phyloP scores from a whole-genome alignment of 257 asterid species.

The Anisodus acutangulus region DNA sequence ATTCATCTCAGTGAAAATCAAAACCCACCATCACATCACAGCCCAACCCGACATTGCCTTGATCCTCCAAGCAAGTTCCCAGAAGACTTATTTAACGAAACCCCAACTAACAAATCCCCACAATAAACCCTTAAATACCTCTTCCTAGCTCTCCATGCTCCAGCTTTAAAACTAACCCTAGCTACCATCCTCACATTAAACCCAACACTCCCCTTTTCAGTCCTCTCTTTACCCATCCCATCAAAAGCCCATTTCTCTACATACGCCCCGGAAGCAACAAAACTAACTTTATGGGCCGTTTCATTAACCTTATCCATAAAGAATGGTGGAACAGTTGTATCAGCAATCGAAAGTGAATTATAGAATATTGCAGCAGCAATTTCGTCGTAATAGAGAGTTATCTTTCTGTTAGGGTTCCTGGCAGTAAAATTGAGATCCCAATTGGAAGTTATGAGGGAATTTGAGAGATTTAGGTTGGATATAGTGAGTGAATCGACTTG shows the following conservation, averaged over 20 bases:
- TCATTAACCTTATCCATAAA: constrained; percentile 62
- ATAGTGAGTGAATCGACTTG: constrained; percentile 64
- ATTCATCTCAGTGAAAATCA: background rate
- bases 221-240: constrained; percentile 54
- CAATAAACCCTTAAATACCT: constrained; percentile 76
- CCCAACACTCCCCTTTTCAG: constrained; percentile 43
- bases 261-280: constrained; percentile 63
- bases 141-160: constrained; percentile 75
- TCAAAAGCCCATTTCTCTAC: constrained; percentile 53
- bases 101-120: constrained; percentile 58
- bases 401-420: constrained; percentile 79
- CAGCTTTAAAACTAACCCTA: constrained; percentile 66
- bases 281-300: constrained; percentile 56
- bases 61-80: constrained; percentile 65
- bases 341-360: constrained; percentile 42
- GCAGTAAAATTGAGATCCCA: constrained; percentile 60
- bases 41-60: constrained; percentile 71
- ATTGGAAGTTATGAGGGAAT: constrained; percentile 50
- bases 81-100: constrained; percentile 44
- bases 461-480: constrained; percentile 58
- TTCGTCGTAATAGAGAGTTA: constrained; percentile 57
- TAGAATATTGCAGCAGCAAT: constrained; percentile 52
- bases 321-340: constrained; percentile 67
- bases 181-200: constrained; percentile 72
- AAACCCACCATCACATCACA: constrained; percentile 49